Evolutionary conservation across 179 eudicot genomes (phyloP).

Genomic region (Spinacia oleracea): DNA sequence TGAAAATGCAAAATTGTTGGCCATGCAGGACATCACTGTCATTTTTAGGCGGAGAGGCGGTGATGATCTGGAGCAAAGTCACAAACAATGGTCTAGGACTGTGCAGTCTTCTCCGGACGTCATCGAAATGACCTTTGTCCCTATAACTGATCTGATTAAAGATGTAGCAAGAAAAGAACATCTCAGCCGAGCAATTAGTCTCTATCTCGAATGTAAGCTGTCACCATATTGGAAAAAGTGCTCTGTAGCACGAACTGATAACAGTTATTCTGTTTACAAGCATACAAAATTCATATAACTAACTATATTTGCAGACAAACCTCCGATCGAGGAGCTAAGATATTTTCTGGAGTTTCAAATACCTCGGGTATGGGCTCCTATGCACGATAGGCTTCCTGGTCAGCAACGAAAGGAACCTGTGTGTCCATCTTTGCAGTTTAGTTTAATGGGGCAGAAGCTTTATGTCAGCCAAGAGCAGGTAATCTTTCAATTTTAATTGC

Average conservation of each 20-base stretch:
- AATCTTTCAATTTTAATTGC: slow-evolving; percentile 23
- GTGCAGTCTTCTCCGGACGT: slow-evolving; percentile 73
- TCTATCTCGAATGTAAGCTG: slow-evolving; percentile 77
- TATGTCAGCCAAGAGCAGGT: slow-evolving; percentile 94
- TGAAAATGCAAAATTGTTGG: slow-evolving; percentile 24
- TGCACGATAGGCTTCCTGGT: slow-evolving; percentile 65
- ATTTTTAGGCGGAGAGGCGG: slow-evolving; percentile 95
- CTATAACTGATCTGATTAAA: slow-evolving; percentile 67
- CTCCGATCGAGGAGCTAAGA: slow-evolving; percentile 83
- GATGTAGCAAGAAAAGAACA: slow-evolving; percentile 64
- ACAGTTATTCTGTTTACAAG: neutral
- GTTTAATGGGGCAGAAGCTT: slow-evolving; percentile 93
- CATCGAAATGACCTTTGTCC: slow-evolving; percentile 73
- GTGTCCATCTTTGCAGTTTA: slow-evolving; percentile 87
- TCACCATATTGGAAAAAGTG: neutral
- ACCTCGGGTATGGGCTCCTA: slow-evolving; percentile 82
- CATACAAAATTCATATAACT: neutral
- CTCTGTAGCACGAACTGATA: neutral
- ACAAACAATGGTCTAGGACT: slow-evolving; percentile 68
- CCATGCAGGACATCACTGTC: slow-evolving; percentile 81
- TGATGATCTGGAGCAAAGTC: slow-evolving; percentile 85
- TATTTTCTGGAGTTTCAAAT: slow-evolving; percentile 86
- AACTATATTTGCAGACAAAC: slow-evolving; percentile 57
- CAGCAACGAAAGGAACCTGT: slow-evolving; percentile 81
- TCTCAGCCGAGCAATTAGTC: slow-evolving; percentile 64